Conservation (phyloP, 2,329 filamentous ascomycete genomes). For the Xylariaceae sp. region DNA sequence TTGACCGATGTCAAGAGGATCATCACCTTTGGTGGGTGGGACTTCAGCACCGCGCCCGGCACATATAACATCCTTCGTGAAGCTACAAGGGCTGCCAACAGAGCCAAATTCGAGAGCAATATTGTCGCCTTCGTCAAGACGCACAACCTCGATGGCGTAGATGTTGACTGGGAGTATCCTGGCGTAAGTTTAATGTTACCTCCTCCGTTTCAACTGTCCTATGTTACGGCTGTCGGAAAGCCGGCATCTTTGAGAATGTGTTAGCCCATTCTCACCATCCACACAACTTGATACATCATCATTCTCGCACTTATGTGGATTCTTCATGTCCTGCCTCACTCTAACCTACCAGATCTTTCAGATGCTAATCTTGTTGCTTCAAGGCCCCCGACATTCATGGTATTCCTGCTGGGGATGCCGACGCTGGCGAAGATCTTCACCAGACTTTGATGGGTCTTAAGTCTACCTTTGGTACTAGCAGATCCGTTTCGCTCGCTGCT, state of each 20-base stretch:
- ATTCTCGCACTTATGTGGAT: too few species aligned
- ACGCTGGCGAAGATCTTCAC: conserved; percentile 26
- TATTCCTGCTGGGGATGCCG: neutral
- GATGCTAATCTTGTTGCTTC: neutral
- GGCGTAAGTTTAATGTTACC: conserved; percentile 28
- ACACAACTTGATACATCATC: too few species aligned
- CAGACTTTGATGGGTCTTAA: conserved; percentile 20
- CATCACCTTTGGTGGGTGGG: conserved; percentile 34
- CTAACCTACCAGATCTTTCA: neutral
- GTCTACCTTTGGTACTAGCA: conserved; percentile 2
- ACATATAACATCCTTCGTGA: conserved; percentile 32
- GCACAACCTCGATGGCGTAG: conserved; percentile 42
- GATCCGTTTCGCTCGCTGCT: conserved; percentile 30
- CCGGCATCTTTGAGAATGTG: too few species aligned
- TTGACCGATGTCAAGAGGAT: conserved; percentile 27
- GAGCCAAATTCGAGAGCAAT: conserved; percentile 28
- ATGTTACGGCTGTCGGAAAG: too few species aligned
- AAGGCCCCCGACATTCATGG: neutral
- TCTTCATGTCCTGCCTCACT: too few species aligned
- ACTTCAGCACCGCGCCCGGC: conserved; percentile 22
- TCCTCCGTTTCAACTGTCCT: too few species aligned
- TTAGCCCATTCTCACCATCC: too few species aligned
- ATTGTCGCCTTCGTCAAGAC: conserved; percentile 34
- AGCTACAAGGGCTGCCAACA: conserved; percentile 14
- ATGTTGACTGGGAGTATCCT: conserved; percentile 49